Percentiles rank a stretch among this genome's conserved stretches.
phyloP scores from a whole-genome alignment of 2,329 filamentous ascomycete genomes.

The Exophiala lecanii-corni region DNA sequence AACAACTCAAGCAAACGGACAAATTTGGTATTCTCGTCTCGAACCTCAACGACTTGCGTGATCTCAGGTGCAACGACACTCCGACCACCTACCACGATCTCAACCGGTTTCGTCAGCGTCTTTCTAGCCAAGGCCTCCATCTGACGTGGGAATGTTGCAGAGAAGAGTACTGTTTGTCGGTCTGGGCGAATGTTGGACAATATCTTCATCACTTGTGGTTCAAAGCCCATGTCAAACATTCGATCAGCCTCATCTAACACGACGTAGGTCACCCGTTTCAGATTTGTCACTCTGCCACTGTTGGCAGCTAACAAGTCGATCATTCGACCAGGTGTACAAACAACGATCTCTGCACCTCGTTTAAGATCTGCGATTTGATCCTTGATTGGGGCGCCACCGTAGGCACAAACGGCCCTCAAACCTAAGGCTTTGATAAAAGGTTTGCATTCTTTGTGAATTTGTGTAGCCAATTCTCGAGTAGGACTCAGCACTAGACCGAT shows the following conservation, averaged over 20 bases:
- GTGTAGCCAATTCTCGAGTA: constrained; percentile 85
- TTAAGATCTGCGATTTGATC: constrained; percentile 97
- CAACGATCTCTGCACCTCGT: constrained; percentile 88
- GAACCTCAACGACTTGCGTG: constrained; percentile 85
- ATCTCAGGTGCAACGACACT: constrained; percentile 68
- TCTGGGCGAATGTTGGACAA: constrained; percentile 87
- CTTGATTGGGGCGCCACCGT: constrained; percentile 91
- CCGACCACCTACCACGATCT: constrained; percentile 86
- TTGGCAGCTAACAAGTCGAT: constrained; percentile 94
- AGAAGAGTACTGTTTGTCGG: constrained; percentile 91
- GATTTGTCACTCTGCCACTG: constrained; percentile 86
- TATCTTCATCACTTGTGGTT: constrained; percentile 96
- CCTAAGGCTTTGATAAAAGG: constrained; percentile 85
- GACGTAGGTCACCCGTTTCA: constrained; percentile 84
- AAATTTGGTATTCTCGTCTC: constrained; percentile 79
- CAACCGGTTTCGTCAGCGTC: constrained; percentile 75
- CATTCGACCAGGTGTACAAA: constrained; percentile 90
- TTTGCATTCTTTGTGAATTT: constrained; percentile 92
- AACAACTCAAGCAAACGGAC: constrained; percentile 77
- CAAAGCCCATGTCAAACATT: constrained; percentile 99
- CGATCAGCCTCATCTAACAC: constrained; percentile 96
- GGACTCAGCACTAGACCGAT: constrained; percentile 88
- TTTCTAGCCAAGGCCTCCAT: constrained; percentile 91
- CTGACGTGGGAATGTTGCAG: constrained; percentile 89
- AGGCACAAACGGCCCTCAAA: constrained; percentile 83